Evolutionary conservation across 177 flowering plant species (phyloP).

Genomic region (Vitis hybrid): DNA sequence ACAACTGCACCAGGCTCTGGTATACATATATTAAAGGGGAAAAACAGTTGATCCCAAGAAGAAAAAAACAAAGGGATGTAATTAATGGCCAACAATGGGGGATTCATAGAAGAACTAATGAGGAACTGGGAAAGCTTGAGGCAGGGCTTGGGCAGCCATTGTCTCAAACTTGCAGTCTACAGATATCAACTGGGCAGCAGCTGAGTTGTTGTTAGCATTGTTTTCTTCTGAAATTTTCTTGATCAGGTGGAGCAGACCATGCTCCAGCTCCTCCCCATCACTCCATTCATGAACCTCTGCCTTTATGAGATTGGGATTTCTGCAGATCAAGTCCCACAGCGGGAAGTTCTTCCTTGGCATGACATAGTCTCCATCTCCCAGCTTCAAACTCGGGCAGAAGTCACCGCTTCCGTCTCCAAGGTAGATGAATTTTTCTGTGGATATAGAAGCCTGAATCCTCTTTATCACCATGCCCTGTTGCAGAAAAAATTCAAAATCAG

Average conservation of each 20-base stretch:
- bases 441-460: slow-evolving; percentile 34
- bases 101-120: slow-evolving; percentile 13
- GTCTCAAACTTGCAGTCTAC: slow-evolving; percentile 49
- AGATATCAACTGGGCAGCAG: slow-evolving; percentile 19
- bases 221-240: slow-evolving; percentile 21
- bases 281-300: slow-evolving; percentile 73
- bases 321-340: slow-evolving; percentile 59
- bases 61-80: too few relatives aligned
- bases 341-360: slow-evolving; percentile 94
- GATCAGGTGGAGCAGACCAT: slow-evolving; percentile 36
- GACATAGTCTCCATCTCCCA: slow-evolving; percentile 50
- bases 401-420: slow-evolving; percentile 92
- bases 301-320: slow-evolving; percentile 43
- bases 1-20: too few relatives aligned
- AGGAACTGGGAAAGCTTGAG: slow-evolving; percentile 31
- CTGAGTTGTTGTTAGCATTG: not conserved
- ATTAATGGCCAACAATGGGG: too few relatives aligned
- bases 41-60: too few relatives aligned
- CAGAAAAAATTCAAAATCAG: not conserved
- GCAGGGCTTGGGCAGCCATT: slow-evolving; percentile 29
- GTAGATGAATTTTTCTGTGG: slow-evolving; percentile 43
- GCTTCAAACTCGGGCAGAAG: slow-evolving; percentile 71
- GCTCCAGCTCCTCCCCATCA: slow-evolving; percentile 64
- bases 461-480: slow-evolving; percentile 57
- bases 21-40: too few relatives aligned